Base-by-base conservation (phyloP, 306 rosid genomes). In the Luffa aegyptiaca region DNA sequence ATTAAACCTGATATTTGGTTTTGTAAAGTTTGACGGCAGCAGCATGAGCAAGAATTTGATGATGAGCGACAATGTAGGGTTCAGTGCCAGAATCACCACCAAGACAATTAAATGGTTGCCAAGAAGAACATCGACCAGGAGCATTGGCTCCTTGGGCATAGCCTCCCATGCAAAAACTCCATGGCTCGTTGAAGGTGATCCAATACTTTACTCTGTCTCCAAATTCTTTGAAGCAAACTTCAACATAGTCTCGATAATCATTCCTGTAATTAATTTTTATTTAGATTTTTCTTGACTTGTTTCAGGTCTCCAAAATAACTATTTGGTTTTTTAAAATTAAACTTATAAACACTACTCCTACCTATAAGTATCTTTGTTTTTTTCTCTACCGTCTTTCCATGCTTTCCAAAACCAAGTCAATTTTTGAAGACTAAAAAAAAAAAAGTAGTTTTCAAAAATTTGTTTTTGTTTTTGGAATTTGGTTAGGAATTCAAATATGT, bases 131-230 rank as follows among this genome's bases (percentile, higher is more conserved):
- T 18, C 92, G 73, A 18, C 88, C 90, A 0, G 91, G 91, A n/a
- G 93, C 87, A 0, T 13, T 12, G 0, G 0, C 5, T 3, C 91
- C 89, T 0, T 0, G 0, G 20, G 79, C 80, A 68, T 92, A 92
- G 1, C 92, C 91, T 46, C n/a, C 53, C 0, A 0, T 2, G 18
- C 78, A 69, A 13, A 79, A 87, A 8, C 36, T 35, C 8, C 1
- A 76, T 65, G 94, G 90, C 57, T 92, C 97, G 41, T 92, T 92
- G 4, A 88, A 49, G 0, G 92, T 92, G 52, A 92, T 85, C 93
- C 97, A 92, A 2, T 87, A 75, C 65, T 90, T 90, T 14, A 92
- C 92, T 3, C 89, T 76, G 0, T 90, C 87, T 8, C 97, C 97
- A 53, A 88, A 92, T 81, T 80, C 82, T 31, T 51, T 83, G 51